Percentiles rank a stretch among this genome's conserved stretches.
Evolutionary conservation across 805 yeast species (phyloP).

Genomic region (Metschnikowia anglica): DNA sequence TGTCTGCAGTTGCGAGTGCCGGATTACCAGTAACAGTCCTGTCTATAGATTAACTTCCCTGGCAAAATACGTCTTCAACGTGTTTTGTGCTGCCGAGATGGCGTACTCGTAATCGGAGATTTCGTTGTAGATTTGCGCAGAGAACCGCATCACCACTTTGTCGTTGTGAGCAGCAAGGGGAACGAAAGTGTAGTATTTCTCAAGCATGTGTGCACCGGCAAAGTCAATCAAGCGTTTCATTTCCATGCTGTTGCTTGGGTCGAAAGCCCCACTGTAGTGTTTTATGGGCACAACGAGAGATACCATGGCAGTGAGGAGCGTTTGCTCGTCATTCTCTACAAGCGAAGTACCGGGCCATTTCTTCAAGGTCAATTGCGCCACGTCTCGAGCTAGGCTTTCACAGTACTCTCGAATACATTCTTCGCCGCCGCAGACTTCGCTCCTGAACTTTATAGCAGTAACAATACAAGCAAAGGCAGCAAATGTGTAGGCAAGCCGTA

Average conservation of each 20-base stretch:
- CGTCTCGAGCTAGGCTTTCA: constrained; percentile 42
- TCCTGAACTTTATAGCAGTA: constrained; percentile 55
- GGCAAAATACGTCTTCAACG: constrained; percentile 27
- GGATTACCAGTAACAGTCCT: background rate
- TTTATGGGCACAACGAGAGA: constrained; percentile 40
- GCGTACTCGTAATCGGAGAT: constrained; percentile 52
- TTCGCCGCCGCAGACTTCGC: constrained; percentile 60
- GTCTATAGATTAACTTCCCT: constrained; percentile 1
- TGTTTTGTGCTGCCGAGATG: constrained; percentile 6
- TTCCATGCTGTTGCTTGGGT: background rate
- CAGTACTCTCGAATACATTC: constrained; percentile 50
- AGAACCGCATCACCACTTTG: constrained; percentile 42
- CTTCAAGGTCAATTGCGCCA: constrained; percentile 39
- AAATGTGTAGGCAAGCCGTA: constrained; percentile 47
- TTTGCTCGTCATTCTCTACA: constrained; percentile 35
- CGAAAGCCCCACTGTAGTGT: constrained; percentile 10
- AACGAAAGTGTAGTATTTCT: constrained; percentile 42
- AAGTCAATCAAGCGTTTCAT: constrained; percentile 6
- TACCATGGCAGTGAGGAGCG: constrained; percentile 44
- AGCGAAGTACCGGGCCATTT: constrained; percentile 39
- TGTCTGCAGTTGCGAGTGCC: too few relatives aligned
- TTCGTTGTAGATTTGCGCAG: constrained; percentile 62
- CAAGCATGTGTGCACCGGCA: constrained; percentile 9
- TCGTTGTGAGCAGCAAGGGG: constrained; percentile 45
- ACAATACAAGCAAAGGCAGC: constrained; percentile 43